phyloP scores from a whole-genome alignment of 495 filamentous ascomycete genomes.

The Tuber indicum region DNA sequence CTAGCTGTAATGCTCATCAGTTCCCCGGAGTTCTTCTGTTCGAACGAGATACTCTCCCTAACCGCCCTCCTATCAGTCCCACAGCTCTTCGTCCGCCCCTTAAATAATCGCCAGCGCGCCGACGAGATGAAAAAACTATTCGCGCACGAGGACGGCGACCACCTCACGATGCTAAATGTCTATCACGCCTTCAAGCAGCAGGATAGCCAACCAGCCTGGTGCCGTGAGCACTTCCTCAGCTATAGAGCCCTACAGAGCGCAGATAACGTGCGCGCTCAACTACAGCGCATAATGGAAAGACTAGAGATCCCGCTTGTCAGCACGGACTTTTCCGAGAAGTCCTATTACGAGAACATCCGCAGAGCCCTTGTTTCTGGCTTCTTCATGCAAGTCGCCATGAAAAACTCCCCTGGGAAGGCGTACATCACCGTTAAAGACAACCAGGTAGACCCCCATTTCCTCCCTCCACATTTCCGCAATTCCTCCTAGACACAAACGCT shows the following conservation, averaged over 20 bases:
- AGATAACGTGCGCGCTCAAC: constrained; percentile 84
- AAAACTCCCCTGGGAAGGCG: constrained; percentile 64
- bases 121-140: constrained; percentile 97
- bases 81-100: constrained; percentile 85
- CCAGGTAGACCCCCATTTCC: constrained; percentile 41
- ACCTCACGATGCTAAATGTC: constrained; percentile 92
- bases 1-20: constrained; percentile 97
- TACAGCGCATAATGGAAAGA: constrained; percentile 94
- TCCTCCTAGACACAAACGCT: not conserved
- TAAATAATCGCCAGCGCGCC: constrained; percentile 74
- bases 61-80: constrained; percentile 91
- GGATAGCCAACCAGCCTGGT: constrained; percentile 75
- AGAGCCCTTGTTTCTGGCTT: constrained; percentile 90
- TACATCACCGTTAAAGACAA: constrained; percentile 96
- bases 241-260: constrained; percentile 81
- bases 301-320: constrained; percentile 75
- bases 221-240: constrained; percentile 95
- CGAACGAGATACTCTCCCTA: constrained; percentile 94
- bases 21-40: constrained; percentile 97
- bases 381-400: constrained; percentile 99
- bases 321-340: constrained; percentile 87
- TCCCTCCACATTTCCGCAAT: not conserved
- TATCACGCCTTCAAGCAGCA: constrained; percentile 91
- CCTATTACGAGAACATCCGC: constrained; percentile 96
- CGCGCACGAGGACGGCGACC: constrained; percentile 86